Evolutionary conservation across 2,329 filamentous ascomycete species (phyloP).

Genomic region (Colletotrichum sp.): DNA sequence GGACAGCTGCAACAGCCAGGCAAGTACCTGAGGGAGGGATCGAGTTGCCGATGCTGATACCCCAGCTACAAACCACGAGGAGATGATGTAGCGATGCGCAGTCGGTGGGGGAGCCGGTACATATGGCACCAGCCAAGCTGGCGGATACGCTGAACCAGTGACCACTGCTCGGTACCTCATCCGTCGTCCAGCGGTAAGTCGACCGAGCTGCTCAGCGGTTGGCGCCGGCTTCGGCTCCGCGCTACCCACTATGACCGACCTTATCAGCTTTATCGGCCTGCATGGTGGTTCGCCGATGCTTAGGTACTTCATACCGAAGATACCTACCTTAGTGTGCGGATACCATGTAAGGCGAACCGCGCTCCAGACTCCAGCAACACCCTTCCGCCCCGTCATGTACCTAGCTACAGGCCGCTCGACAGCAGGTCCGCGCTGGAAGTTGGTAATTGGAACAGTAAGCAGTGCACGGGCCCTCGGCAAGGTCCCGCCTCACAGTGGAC

Average conservation of each 20-base stretch:
- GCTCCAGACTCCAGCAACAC: background rate
- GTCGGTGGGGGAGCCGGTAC: conserved; percentile 7
- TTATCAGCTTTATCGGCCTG: background rate
- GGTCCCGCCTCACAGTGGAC: background rate
- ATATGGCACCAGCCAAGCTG: conserved; percentile 1
- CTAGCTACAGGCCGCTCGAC: background rate
- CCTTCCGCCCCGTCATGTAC: background rate
- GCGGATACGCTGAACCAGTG: background rate
- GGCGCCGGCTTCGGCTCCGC: background rate
- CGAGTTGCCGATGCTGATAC: background rate
- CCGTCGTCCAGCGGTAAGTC: conserved; percentile 1
- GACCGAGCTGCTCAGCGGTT: conserved; percentile 1
- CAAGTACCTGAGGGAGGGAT: background rate
- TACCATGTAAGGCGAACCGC: background rate
- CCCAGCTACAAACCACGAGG: background rate
- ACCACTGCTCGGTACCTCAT: background rate
- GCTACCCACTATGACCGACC: background rate
- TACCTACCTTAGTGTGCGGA: no score
- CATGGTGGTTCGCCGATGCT: background rate
- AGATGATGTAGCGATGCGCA: background rate
- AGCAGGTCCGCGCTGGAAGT: background rate
- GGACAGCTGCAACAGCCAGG: background rate
- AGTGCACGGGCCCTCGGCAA: conserved; percentile 2
- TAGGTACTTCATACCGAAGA: no score
- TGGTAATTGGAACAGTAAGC: background rate